Base-by-base conservation (phyloP, 345 rosid species). In the Salix koriyanagi region DNA sequence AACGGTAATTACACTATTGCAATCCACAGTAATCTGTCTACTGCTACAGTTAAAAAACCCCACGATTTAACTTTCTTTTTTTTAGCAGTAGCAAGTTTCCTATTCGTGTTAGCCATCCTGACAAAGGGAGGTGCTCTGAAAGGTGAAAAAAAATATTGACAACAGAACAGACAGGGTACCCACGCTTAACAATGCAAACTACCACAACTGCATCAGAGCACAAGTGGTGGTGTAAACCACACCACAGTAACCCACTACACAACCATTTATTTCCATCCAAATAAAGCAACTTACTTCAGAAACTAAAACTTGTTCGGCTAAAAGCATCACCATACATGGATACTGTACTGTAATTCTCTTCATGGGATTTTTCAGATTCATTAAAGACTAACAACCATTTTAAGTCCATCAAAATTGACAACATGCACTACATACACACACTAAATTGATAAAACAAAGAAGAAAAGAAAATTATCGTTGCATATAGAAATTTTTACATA, bases 401-500 rank as follows among this genome's bases (percentile, higher is more conserved):
- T 36, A 23, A 58, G 32, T 37, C 32, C 2, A 23, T 36, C 30
- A 30, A n/a, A 26, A 26, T 58, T 10, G 15, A 58, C 23, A 58
- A 58, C 28, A 1, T 56, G 41, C 56, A 69, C n/a, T 36, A 50
- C 12, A 54, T 12, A 64, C 34, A 34, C 54, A 71, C 71, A 54
- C 36, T 15, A 46, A 1, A 39, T 11, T 42, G 21, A 74, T 30
- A 44, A 54, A 7, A 36, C 8, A 68, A 68, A 23, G 5, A 75
- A 46, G 14, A 75, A 54, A 52, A 36, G 28, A 36, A 78, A 54
- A 65, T 9, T 11, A 65, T 26, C 52, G 36, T 34, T 16, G 5
- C 39, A 28, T 68, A 12, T 9, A 67, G 62, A 41, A 76, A 50
- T 9, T 18, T 73, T 61, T 28, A 91, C 96, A 44, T 70, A 92